phyloP scores from a whole-genome alignment of 768 basidiomycete genomes.

The Kwoniella europaea region DNA sequence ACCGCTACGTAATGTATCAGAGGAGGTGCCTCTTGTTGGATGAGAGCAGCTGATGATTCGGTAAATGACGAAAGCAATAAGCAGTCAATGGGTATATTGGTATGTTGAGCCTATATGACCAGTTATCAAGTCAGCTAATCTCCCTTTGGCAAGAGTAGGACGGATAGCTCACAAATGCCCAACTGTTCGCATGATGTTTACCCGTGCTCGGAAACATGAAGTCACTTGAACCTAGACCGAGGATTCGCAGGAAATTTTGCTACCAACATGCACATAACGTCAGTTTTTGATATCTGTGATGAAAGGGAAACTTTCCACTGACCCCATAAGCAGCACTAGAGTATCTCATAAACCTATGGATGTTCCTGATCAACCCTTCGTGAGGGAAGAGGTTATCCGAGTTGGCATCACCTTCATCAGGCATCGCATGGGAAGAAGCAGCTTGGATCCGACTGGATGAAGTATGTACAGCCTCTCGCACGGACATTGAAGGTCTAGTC shows the following conservation, averaged over 20 bases:
- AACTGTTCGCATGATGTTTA: slow-evolving; percentile 53
- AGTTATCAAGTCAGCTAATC: neutral
- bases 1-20: slow-evolving; percentile 58
- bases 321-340: slow-evolving; percentile 54
- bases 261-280: slow-evolving; percentile 1
- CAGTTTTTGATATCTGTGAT: neutral
- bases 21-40: slow-evolving; percentile 46
- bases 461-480: slow-evolving; percentile 18
- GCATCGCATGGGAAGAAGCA: slow-evolving; percentile 15
- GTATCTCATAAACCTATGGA: slow-evolving; percentile 57
- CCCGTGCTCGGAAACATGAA: slow-evolving; percentile 57
- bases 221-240: slow-evolving; percentile 55
- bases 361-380: slow-evolving; percentile 48
- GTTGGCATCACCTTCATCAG: slow-evolving; percentile 13
- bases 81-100: slow-evolving; percentile 57
- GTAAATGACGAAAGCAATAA: slow-evolving; percentile 58
- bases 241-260: slow-evolving; percentile 57
- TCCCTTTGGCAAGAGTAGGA: neutral
- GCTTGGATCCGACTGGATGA: slow-evolving; percentile 21
- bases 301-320: slow-evolving; percentile 7
- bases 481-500: slow-evolving; percentile 17
- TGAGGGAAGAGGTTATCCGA: slow-evolving; percentile 38
- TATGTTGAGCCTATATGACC: slow-evolving; percentile 54
- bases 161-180: slow-evolving; percentile 44
- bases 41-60: slow-evolving; percentile 45